Conservation (phyloP, 148 eudicot genomes). For the Fagopyrum esculentum region DNA sequence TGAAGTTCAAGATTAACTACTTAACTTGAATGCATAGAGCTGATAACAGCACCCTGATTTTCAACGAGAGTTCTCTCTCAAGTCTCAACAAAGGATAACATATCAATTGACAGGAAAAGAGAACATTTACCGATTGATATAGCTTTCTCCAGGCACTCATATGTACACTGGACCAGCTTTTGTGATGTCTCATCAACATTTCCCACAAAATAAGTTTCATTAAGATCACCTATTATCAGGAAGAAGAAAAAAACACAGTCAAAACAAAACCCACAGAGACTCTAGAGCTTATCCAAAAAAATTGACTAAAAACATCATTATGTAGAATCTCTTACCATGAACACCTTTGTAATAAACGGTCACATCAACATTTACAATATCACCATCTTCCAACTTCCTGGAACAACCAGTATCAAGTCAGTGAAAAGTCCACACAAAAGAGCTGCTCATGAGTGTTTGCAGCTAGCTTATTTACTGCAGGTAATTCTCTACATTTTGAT, state of each 20-base stretch:
- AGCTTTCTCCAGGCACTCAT: constrained; percentile 97
- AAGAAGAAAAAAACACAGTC: constrained; percentile 16
- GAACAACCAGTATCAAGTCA: constrained; percentile 12
- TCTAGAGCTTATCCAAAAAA: background rate
- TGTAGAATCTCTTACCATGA: constrained; percentile 54
- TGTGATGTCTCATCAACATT: constrained; percentile 86
- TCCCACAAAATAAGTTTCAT: constrained; percentile 97
- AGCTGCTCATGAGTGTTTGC: background rate
- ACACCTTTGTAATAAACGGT: constrained; percentile 93
- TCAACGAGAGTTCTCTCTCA: background rate
- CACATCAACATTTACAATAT: constrained; percentile 94
- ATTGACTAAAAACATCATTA: background rate
- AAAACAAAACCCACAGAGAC: background rate
- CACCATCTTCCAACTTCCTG: constrained; percentile 98
- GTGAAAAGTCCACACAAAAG: constrained; percentile 7
- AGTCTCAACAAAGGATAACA: background rate
- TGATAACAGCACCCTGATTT: background rate
- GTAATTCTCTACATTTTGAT: background rate
- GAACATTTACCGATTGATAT: constrained; percentile 64
- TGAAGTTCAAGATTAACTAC: background rate
- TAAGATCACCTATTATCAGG: constrained; percentile 68
- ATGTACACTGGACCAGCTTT: constrained; percentile 78
- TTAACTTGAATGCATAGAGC: background rate
- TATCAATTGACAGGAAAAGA: background rate
- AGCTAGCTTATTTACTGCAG: background rate